Evolutionary conservation across 192 early-diverging fungal species (phyloP), one percentile per base, ranked within the genome.

Genomic region (Piromyces sp.): DNA sequence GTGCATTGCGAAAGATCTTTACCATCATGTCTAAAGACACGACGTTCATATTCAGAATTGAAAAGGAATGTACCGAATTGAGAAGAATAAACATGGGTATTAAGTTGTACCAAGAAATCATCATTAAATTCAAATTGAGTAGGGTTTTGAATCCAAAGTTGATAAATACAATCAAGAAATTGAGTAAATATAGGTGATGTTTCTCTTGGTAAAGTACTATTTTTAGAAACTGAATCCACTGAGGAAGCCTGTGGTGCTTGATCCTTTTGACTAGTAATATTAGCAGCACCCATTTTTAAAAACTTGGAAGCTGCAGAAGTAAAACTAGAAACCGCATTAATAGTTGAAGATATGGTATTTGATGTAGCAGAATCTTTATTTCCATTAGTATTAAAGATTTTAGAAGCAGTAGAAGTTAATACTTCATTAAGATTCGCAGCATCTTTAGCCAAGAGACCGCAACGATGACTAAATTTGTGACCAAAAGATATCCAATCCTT

Each of bases 401-500:
- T 90, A 68, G 90, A 86, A 13, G 90, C 91, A 0, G 89, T 86
- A 30, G 87, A 89, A 17, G 87, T 86, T 11, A 38, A 22, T 26
- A 80, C 33, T 80, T 38, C 51, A 58, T 80, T 80, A 0, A 80
- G n/a, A 28, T 80, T 80, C 2, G 33, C 26, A 9, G 51, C 26
- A 30, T 82, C 79, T 58, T 94, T 92, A 30, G 93, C 92, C n/a
- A 94, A 85, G 84, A 96, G 96, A 1, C 96, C 97, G 81, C 94
- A 94, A 19, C 97, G 92, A 86, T 95, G 93, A 30, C 92, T 88
- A 84, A 99, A 99, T 84, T 99, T 97, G 88, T 95, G 94, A 31
- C 97, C 97, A 90, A 97, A 97, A 26, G 95, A 94, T 30, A 96
- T 90, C 97, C 97, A 99, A 83, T 99, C 97, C 85, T 99, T 99